Evolutionary conservation across 2,329 filamentous ascomycete species (phyloP).

Genomic region (Pyricularia grisea): DNA sequence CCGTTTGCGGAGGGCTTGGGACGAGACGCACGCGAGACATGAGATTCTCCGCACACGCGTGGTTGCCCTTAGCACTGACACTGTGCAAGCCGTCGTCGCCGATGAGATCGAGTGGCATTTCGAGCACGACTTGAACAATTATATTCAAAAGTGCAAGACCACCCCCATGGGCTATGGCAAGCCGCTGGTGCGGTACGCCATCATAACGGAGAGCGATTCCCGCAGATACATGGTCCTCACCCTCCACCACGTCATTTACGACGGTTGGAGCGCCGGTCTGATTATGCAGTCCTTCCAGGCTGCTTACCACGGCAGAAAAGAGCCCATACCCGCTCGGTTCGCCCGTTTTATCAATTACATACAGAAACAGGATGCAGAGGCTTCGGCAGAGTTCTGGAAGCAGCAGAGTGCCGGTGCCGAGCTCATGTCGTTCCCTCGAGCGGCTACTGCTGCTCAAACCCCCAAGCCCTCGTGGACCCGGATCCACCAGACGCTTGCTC

Average conservation of each 20-base stretch:
- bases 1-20: neutral
- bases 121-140: neutral
- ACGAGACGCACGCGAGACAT: neutral
- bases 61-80: neutral
- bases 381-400: constrained; percentile 39
- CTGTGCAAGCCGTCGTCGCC: neutral
- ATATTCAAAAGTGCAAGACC: neutral
- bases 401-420: constrained; percentile 32
- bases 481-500: neutral
- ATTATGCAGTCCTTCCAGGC: constrained; percentile 25
- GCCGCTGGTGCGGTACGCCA: constrained; percentile 34
- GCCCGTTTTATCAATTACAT: neutral
- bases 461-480: neutral
- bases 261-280: constrained; percentile 12
- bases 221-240: constrained; percentile 12
- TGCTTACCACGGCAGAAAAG: constrained; percentile 17
- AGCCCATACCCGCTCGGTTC: neutral
- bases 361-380: neutral
- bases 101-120: neutral
- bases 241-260: constrained; percentile 14
- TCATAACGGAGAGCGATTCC: constrained; percentile 24
- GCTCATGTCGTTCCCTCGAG: constrained; percentile 44
- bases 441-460: constrained; percentile 37
- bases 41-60: constrained; percentile 1
- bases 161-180: constrained; percentile 31